Base-by-base conservation (phyloP, 2,329 filamentous ascomycete genomes). In the Magnaporthiopsis poae region DNA sequence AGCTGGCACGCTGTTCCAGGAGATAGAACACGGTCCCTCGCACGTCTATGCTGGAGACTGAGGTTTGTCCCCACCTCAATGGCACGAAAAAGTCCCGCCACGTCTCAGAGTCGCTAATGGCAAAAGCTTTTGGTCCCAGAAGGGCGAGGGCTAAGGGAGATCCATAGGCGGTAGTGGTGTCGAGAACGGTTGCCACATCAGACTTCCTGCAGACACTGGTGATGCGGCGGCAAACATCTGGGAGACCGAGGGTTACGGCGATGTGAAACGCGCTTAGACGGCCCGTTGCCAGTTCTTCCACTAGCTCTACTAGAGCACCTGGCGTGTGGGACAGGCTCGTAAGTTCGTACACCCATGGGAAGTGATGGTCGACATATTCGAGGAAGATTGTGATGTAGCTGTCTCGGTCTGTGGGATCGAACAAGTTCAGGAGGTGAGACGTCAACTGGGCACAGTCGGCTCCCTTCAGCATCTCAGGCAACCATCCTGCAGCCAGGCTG, bases 401-500 rank as follows among this genome's bases (percentile, higher is more conserved):
- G 31, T 11, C 25, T 52, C n/a, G n/a, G n/a, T 52, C 2, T 21
- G 18, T 46, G 27, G 13, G 33, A n/a, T 61, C 25, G 33, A 65
- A 33, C 33, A 60, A 61, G 11, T 36, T 25, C 4, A 33, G 15
- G 35, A 60, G 15, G 13, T 13, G 21, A 15, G 33, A 11, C 1
- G 12, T 9, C 8, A 61, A n/a, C 21, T 46, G 11, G 5, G 35
- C 12, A n/a, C n/a, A 39, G 31, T 61, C 35, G 21, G 35, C 7
- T 39, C 21, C 25, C 56, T 36, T 27, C 7, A 56, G 13, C 5
- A 65, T 18, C 9, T 31, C 31, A 27, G 46, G 61, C 29, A 36
- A 29, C 65, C 61, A 66, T 5, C 31, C 65, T 11, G 65, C 65
- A 15, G 65, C 65, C 29, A 63, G 60, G n/a, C 21, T 35, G 61